Percentiles rank a stretch among this genome's conserved stretches.
These are phyloP conservation scores for Kuraishia piskuri DNA, from an alignment of 805 yeast genomes.

Conservation along the genomic window DNA sequence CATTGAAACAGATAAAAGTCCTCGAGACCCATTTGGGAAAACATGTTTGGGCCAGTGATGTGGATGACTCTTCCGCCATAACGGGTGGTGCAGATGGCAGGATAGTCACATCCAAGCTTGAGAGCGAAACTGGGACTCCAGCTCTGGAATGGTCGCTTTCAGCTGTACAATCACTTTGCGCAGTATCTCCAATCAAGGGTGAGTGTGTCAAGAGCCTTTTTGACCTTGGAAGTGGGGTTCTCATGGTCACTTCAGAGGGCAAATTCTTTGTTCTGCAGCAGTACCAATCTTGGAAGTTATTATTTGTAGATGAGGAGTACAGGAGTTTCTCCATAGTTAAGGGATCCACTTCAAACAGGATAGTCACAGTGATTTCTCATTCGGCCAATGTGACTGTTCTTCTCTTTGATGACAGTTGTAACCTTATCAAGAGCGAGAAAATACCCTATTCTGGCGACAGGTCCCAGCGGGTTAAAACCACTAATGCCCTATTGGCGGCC, in stretches of 20 bases:
- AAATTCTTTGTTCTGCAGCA: constrained; percentile 28
- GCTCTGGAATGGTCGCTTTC: constrained; percentile 23
- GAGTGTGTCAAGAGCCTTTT: constrained; percentile 59
- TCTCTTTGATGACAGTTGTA: constrained; percentile 29
- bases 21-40: constrained; percentile 76
- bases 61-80: constrained; percentile 41
- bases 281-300: constrained; percentile 17
- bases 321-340: constrained; percentile 18
- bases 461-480: background rate
- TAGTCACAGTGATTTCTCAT: constrained; percentile 20
- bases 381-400: constrained; percentile 36
- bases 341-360: constrained; percentile 11
- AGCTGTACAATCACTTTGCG: constrained; percentile 23
- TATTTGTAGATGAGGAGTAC: constrained; percentile 18
- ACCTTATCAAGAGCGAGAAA: constrained; percentile 11
- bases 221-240: constrained; percentile 34
- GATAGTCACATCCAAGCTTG: constrained; percentile 52
- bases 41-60: constrained; percentile 78
- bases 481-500: background rate
- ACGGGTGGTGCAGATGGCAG: constrained; percentile 96
- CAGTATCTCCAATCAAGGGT: constrained; percentile 24
- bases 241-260: constrained; percentile 56
- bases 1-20: constrained; percentile 34
- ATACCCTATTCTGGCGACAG: background rate
- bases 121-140: constrained; percentile 19